These are phyloP conservation scores for Pseudogymnoascus sp. DNA, from an alignment of 2,329 filamentous ascomycete genomes.

Conservation along the genomic window DNA sequence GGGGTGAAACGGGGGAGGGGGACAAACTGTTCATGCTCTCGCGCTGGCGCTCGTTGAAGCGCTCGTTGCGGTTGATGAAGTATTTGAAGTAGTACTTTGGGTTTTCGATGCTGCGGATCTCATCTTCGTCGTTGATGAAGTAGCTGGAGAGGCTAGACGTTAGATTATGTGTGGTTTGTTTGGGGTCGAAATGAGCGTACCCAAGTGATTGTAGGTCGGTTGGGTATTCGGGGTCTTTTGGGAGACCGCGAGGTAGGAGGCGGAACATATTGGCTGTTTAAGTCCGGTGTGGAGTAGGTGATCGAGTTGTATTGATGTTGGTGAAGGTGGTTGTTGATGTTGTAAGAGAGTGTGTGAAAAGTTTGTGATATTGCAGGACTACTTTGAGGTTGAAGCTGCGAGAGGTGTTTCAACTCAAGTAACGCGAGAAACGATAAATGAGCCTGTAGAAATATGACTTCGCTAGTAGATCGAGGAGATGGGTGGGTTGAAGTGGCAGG, in stretches of 20 bases:
- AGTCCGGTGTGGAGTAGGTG: too few species aligned
- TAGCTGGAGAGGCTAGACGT: constrained; percentile 46
- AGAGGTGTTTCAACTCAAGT: not conserved
- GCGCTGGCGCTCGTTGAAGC: constrained; percentile 68
- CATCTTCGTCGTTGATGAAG: constrained; percentile 68
- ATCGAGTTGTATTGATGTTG: not conserved
- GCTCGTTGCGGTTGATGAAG: constrained; percentile 64
- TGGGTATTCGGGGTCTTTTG: constrained; percentile 61
- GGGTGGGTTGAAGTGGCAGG: not conserved
- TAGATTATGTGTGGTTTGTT: not conserved
- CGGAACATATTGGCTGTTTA: constrained; percentile 81
- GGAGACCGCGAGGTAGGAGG: constrained; percentile 59
- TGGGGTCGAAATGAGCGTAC: constrained; percentile 37
- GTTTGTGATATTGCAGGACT: not conserved
- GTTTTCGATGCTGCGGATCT: constrained; percentile 63
- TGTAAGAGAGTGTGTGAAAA: not conserved
- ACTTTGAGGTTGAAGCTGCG: not conserved
- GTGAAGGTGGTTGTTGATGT: not conserved
- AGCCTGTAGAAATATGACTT: not conserved
- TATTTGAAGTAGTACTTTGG: constrained; percentile 67
- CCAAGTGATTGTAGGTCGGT: constrained; percentile 63
- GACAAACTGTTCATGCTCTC: constrained; percentile 66
- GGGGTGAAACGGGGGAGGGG: not conserved
- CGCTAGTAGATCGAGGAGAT: not conserved
- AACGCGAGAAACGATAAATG: not conserved